phyloP scores from a whole-genome alignment of 164 flowering plant species.

The Hamamelis virginiana region DNA sequence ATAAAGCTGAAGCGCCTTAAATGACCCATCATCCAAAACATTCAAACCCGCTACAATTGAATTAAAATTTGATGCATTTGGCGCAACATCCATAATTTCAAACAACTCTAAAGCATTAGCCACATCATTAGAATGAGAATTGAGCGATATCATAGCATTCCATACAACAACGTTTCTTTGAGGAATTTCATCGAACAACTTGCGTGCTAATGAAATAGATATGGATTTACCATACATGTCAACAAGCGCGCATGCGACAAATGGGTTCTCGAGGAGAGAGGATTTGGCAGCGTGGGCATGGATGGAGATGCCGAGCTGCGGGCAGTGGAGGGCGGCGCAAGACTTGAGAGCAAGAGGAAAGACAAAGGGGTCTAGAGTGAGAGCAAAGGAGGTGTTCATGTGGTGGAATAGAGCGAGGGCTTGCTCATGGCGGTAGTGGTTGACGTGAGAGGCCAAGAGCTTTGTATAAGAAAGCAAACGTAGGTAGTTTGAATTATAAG shows the following conservation, averaged over 20 bases:
- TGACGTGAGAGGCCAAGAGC: slow-evolving; percentile 50
- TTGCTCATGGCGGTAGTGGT: slow-evolving; percentile 40
- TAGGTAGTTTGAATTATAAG: slow-evolving; percentile 31
- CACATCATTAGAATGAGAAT: slow-evolving; percentile 26
- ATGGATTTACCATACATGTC: slow-evolving; percentile 64
- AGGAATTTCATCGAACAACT: slow-evolving; percentile 64
- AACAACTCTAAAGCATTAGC: slow-evolving; percentile 43
- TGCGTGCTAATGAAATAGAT: slow-evolving; percentile 41
- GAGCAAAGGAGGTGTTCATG: slow-evolving; percentile 41
- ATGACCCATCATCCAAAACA: slow-evolving; percentile 36
- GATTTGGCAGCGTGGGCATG: slow-evolving; percentile 48
- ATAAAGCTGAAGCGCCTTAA: slow-evolving; percentile 43
- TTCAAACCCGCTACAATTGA: slow-evolving; percentile 51
- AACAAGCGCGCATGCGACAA: slow-evolving; percentile 55
- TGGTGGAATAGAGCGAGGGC: slow-evolving; percentile 56
- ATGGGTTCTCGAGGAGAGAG: slow-evolving; percentile 46
- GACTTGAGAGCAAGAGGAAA: slow-evolving; percentile 77
- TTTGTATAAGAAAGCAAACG: slow-evolving; percentile 54
- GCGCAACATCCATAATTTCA: slow-evolving; percentile 49
- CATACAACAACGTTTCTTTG: slow-evolving; percentile 55
- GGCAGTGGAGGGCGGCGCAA: slow-evolving; percentile 42
- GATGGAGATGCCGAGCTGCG: slow-evolving; percentile 46
- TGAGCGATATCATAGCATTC: slow-evolving; percentile 61
- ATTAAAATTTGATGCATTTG: slow-evolving; percentile 51
- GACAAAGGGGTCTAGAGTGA: slow-evolving; percentile 51